Conservation (phyloP, 345 rosid species). For the Schrenkiella parvula region DNA sequence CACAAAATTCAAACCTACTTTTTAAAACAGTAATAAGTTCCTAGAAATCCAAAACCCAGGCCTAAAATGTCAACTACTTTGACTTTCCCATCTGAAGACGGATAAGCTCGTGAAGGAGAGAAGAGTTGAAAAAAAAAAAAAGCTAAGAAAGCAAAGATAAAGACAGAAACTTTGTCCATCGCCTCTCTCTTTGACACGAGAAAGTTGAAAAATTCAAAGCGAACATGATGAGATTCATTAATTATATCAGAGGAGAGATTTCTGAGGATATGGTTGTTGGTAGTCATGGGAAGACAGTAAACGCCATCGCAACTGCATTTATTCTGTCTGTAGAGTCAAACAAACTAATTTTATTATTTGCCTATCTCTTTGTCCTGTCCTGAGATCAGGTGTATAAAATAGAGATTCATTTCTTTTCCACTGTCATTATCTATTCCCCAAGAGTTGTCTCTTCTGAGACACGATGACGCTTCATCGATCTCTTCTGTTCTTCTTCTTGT, state of each 20-base stretch:
- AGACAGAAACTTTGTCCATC: slow-evolving; percentile 1
- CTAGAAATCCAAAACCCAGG: background rate
- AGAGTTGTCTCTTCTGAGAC: slow-evolving; percentile 30
- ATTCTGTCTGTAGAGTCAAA: slow-evolving; percentile 31
- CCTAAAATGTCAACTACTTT: slow-evolving; percentile 10
- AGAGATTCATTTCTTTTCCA: background rate
- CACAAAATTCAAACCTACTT: slow-evolving; percentile 19
- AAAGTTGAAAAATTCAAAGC: slow-evolving; percentile 15
- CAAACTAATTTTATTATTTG: slow-evolving; percentile 19
- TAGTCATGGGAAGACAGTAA: slow-evolving; percentile 30
- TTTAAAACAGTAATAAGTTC: slow-evolving; percentile 3
- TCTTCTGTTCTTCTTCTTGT: slow-evolving; percentile 36
- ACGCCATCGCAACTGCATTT: slow-evolving; percentile 28
- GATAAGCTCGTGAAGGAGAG: slow-evolving; percentile 15
- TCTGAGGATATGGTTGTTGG: slow-evolving; percentile 32
- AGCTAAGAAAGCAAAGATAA: slow-evolving; percentile 14
- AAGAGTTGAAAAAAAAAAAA: background rate
- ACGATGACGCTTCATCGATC: slow-evolving; percentile 40
- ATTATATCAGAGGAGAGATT: slow-evolving; percentile 8
- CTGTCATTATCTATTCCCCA: slow-evolving; percentile 26
- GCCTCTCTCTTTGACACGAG: slow-evolving; percentile 23
- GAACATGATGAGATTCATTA: slow-evolving; percentile 19
- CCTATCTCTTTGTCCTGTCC: too few relatives aligned
- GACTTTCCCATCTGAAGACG: slow-evolving; percentile 16
- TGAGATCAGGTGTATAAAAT: slow-evolving; percentile 14